Percentiles rank a stretch among this genome's conserved stretches.
Conservation (phyloP, 2,329 filamentous ascomycete species). For the Pseudocercospora musae region DNA sequence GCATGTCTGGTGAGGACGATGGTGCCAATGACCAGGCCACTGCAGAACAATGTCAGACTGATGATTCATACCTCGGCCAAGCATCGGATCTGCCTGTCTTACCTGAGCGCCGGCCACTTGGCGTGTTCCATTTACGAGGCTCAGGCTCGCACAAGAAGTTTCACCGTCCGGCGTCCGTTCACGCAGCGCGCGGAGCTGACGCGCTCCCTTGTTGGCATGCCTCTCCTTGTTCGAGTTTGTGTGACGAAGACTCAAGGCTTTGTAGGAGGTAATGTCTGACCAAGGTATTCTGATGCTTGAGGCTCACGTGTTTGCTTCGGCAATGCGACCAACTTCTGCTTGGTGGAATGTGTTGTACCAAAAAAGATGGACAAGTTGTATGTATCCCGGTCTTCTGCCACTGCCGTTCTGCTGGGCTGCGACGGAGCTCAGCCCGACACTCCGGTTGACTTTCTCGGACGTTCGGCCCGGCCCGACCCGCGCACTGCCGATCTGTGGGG, state of each 20-base stretch:
- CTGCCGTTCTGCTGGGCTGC: background rate
- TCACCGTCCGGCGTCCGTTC: no score
- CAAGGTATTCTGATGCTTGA: background rate
- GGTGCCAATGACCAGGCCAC: slow-evolving; percentile 32
- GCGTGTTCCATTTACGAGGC: slow-evolving; percentile 10
- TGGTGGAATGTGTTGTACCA: background rate
- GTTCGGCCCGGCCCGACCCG: background rate
- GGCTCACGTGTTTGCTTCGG: background rate
- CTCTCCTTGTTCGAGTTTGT: background rate
- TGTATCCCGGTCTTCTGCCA: background rate
- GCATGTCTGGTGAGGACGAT: slow-evolving; percentile 24
- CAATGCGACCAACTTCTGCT: background rate
- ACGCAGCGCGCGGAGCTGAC: background rate
- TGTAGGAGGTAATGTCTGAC: no score
- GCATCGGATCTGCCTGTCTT: background rate
- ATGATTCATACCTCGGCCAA: background rate
- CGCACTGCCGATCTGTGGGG: slow-evolving; percentile 9
- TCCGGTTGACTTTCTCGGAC: background rate
- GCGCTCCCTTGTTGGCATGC: slow-evolving; percentile 1
- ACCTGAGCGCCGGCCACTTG: slow-evolving; percentile 20
- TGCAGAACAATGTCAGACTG: slow-evolving; percentile 4
- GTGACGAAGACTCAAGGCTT: background rate
- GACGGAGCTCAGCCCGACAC: background rate
- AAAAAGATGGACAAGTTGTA: background rate
- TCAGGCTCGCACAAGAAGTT: background rate